Conservation (phyloP, 768 basidiomycete genomes). For the Hericium alpestre region DNA sequence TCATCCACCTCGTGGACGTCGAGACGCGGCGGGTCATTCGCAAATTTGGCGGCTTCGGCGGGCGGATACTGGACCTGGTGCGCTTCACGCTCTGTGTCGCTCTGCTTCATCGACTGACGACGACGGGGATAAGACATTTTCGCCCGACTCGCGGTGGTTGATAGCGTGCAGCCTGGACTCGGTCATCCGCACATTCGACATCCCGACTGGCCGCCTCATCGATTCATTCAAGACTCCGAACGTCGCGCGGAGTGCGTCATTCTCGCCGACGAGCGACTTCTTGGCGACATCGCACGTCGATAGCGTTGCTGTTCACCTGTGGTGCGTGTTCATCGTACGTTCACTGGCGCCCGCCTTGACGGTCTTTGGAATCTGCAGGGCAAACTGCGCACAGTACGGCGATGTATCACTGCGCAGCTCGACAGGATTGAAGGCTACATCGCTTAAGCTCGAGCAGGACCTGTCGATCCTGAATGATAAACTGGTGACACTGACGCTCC, state of each 20-base stretch:
- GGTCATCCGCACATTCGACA: slow-evolving; percentile 87
- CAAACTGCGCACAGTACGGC: slow-evolving; percentile 89
- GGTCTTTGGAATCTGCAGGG: slow-evolving; percentile 36
- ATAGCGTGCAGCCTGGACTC: slow-evolving; percentile 83
- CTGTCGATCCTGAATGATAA: slow-evolving; percentile 81
- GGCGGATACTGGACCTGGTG: slow-evolving; percentile 80
- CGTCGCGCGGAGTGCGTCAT: slow-evolving; percentile 80
- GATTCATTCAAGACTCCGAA: slow-evolving; percentile 84
- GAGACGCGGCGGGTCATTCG: slow-evolving; percentile 83
- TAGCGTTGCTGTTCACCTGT: slow-evolving; percentile 89
- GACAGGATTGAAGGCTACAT: slow-evolving; percentile 28
- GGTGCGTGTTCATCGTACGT: slow-evolving; percentile 33
- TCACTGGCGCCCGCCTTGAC: no score
- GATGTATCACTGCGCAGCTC: slow-evolving; percentile 52
- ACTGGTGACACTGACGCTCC: slow-evolving; percentile 83
- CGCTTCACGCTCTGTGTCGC: slow-evolving; percentile 17
- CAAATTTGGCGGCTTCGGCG: slow-evolving; percentile 76
- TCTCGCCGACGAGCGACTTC: slow-evolving; percentile 94
- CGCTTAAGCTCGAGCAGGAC: slow-evolving; percentile 58
- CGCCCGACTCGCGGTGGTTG: slow-evolving; percentile 91
- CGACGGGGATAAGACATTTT: slow-evolving; percentile 58
- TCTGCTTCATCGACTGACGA: neutral
- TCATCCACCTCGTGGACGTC: slow-evolving; percentile 79
- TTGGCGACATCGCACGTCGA: slow-evolving; percentile 91
- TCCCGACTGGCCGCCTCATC: slow-evolving; percentile 86